These are phyloP conservation scores for Nakaseomyces nivariensis DNA, from an alignment of 1,139 yeast genomes.

Conservation along the genomic window DNA sequence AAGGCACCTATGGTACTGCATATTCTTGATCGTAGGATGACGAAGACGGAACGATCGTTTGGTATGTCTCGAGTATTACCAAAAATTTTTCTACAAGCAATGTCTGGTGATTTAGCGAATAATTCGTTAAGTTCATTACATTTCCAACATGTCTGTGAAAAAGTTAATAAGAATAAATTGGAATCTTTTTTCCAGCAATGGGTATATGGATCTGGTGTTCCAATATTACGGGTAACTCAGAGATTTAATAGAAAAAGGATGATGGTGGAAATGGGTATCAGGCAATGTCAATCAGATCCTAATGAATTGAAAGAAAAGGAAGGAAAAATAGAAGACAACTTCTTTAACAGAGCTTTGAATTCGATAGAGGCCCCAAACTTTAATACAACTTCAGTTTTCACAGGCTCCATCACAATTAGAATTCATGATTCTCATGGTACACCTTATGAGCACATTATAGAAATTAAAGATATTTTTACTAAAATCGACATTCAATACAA, in stretches of 20 bases:
- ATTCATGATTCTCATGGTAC: constrained; percentile 99
- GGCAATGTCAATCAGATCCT: constrained; percentile 76
- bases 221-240: constrained; percentile 80
- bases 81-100: constrained; percentile 81
- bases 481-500: constrained; percentile 91
- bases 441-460: constrained; percentile 95
- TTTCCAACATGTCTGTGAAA: constrained; percentile 86
- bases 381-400: constrained; percentile 43
- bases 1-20: constrained; percentile 82
- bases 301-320: constrained; percentile 32
- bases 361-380: constrained; percentile 17
- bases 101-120: constrained; percentile 84
- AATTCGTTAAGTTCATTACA: constrained; percentile 75
- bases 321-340: constrained; percentile 20
- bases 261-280: constrained; percentile 87
- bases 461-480: constrained; percentile 73
- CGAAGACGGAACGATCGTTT: constrained; percentile 88
- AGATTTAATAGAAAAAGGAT: constrained; percentile 87
- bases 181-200: constrained; percentile 86
- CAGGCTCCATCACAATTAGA: constrained; percentile 94
- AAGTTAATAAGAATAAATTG: constrained; percentile 78
- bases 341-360: constrained; percentile 22
- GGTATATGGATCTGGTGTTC: constrained; percentile 86
- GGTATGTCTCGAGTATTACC: constrained; percentile 90
- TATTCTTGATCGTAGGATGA: constrained; percentile 84